Evolutionary conservation across 2,329 filamentous ascomycete genomes (phyloP), one percentile per base, ranked within the genome.

Genomic region (Pyrenophora graminea): DNA sequence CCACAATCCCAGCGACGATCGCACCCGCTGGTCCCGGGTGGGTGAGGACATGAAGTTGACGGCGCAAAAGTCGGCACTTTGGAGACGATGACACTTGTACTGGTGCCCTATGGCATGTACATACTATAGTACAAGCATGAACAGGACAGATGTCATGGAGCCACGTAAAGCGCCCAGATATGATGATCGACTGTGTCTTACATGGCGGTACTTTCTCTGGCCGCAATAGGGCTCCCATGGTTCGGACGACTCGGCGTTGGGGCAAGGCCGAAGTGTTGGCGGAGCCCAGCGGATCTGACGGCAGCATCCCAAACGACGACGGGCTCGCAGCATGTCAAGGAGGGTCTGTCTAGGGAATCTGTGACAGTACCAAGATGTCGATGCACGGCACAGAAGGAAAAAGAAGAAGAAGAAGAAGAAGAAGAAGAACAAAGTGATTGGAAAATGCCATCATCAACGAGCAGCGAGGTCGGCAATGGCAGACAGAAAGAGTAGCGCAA

Each of bases 401-500:
- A 8, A 3, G 8, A 12, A 21, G 34, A 15, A 15, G 15, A 15
- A 15, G 15, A 15, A 15, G 15, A 15, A 15, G 15, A 15, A 37
- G 13, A 17, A 10, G 7, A 8, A 37, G 13, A 17, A 10, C 2
- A 8, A 13, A 21, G 36, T 38, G 36, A 2, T 10, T 30, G 8
- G 27, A 25, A 38, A 18, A 36, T 34, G 40, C 10, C 8, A 15
- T 17, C 34, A 19, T 12, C 13, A 37, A 5, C 23, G 9, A 9
- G 10, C 27, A 30, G 17, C 6, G 41, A 32, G 23, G 13, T 4
- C 19, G 23, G 13, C 1, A 2, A 15, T 8, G 9, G 3, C 15
- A 21, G 17, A 27, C 43, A 15, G 47, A 51, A 46, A 44, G 39
- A 48, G 52, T 48, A 52, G 48, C 48, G 44, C 52, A 48, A 39